Base-by-base conservation (phyloP, 2,329 filamentous ascomycete genomes). In the Epichloe sylvatica region DNA sequence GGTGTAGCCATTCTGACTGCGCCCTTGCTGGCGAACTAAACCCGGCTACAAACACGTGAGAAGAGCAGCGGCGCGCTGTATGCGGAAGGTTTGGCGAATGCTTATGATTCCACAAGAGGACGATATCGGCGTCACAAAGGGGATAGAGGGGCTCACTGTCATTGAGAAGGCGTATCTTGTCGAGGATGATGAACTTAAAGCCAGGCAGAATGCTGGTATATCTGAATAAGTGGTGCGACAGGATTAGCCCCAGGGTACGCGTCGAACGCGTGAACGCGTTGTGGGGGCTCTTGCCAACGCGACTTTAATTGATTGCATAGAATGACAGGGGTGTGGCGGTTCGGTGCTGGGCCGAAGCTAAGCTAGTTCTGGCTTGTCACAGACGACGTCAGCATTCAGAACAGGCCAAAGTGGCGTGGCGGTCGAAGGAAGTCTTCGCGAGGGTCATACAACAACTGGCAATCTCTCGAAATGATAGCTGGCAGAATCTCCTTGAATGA, bases 1-100 rank as follows among this genome's bases (percentile, higher is more conserved):
- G 76, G 71, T 51, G 73, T 64, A 59, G 73, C 71, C 73, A 76
- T 75, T 52, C 38, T 48, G 33, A 33, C 25, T 13, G 12, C 35
- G 46, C 39, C 46, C 33, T 33, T 23, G 17, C 7, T 44, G 47
- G 33, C 41, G 17, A 37, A 17, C 17, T 30, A 49, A 44, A 36
- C 34, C 23, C 21, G 30, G 23, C 5, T 25, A 23, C 19, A 19
- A 8, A 39, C 11, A 8, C 36, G 35, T 13, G 13, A 6, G 21
- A 6, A 37, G 19, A 41, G n/a, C 13, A 38, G 36, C 17, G 15
- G 36, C 36, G 36, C 36, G 2, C 15, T 38, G 5, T 38, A 17
- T n/a, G 13, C 6, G 15, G 15, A 38, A 15, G 36, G 3, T 38
- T 9, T 19, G 43, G 19, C 35, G n/a, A 45, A 35, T 9, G 9